Evolutionary conservation across 352 stramenopile species (phyloP).

Genomic region (Globisporangium megalacanthum): DNA sequence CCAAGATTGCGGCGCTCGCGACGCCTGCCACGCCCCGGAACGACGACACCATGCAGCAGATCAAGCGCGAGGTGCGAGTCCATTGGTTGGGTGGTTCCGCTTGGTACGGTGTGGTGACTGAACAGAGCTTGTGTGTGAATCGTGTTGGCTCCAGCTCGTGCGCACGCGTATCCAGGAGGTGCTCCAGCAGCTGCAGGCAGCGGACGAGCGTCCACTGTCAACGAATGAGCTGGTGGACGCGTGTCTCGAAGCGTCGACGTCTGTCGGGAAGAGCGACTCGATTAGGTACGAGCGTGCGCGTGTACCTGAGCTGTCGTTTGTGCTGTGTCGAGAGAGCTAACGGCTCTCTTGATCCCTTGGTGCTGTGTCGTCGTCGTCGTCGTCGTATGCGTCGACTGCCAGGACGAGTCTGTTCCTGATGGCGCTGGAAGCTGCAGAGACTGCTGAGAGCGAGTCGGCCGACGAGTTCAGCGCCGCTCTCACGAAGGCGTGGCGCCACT

Average conservation of each 20-base stretch:
- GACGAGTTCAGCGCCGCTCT: slow-evolving; percentile 41
- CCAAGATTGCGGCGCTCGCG: slow-evolving; percentile 74
- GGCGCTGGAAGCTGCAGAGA: slow-evolving; percentile 63
- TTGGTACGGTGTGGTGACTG: not conserved
- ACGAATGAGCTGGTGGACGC: slow-evolving; percentile 38
- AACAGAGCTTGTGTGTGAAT: slow-evolving; percentile 7
- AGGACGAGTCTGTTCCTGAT: slow-evolving; percentile 71
- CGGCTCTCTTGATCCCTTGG: slow-evolving; percentile 2
- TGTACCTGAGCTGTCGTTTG: not conserved
- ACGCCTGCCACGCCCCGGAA: slow-evolving; percentile 27
- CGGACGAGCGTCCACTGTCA: slow-evolving; percentile 34
- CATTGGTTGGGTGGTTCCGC: not conserved
- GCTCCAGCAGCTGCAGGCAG: slow-evolving; percentile 37
- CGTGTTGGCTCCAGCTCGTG: no score
- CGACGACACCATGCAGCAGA: slow-evolving; percentile 35
- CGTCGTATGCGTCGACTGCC: not conserved
- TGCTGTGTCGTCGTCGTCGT: not conserved
- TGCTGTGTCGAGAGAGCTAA: not conserved
- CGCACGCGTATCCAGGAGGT: slow-evolving; percentile 56
- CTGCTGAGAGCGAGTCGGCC: slow-evolving; percentile 26
- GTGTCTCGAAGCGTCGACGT: slow-evolving; percentile 43
- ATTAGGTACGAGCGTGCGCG: slow-evolving; percentile 29
- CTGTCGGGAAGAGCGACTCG: slow-evolving; percentile 37
- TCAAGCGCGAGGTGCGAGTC: slow-evolving; percentile 52
- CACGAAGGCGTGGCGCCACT: slow-evolving; percentile 47